Percentiles rank a stretch among this genome's conserved stretches.
Conservation (phyloP, 129 eudicot genomes). For the Silybum marianum region DNA sequence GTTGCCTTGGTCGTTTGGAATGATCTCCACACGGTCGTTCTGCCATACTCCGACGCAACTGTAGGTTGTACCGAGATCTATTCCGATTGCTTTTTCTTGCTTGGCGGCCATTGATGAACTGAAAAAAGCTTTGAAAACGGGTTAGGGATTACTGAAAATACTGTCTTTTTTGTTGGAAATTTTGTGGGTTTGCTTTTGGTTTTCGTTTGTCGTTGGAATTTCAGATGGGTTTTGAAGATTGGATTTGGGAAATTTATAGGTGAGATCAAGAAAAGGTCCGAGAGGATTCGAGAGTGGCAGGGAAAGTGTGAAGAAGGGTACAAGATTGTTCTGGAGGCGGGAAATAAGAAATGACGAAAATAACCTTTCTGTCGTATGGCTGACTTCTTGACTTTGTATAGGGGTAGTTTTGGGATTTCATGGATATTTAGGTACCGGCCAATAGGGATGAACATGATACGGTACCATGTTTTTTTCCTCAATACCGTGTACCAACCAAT, state of each 20-base stretch:
- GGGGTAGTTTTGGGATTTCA: slow-evolving; percentile 24
- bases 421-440: no score
- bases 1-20: slow-evolving; percentile 85
- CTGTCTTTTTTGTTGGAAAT: background rate
- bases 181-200: background rate
- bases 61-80: slow-evolving; percentile 82
- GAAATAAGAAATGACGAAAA: slow-evolving; percentile 1
- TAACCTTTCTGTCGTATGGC: background rate
- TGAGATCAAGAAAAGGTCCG: background rate
- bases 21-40: slow-evolving; percentile 80
- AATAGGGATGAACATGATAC: no score
- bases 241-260: slow-evolving; percentile 27
- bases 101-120: slow-evolving; percentile 39
- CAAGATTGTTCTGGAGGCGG: slow-evolving; percentile 45
- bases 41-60: slow-evolving; percentile 89
- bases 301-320: background rate
- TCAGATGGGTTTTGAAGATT: slow-evolving; percentile 12
- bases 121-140: background rate
- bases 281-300: slow-evolving; percentile 2
- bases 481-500: no score
- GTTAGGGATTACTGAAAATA: background rate
- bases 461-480: no score
- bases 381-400: background rate
- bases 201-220: background rate
- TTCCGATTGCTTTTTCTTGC: slow-evolving; percentile 69